Percentiles rank a stretch among this genome's conserved stretches.
Evolutionary conservation across 1,139 yeast genomes (phyloP).

Genomic region (Taiozyma sp.): DNA sequence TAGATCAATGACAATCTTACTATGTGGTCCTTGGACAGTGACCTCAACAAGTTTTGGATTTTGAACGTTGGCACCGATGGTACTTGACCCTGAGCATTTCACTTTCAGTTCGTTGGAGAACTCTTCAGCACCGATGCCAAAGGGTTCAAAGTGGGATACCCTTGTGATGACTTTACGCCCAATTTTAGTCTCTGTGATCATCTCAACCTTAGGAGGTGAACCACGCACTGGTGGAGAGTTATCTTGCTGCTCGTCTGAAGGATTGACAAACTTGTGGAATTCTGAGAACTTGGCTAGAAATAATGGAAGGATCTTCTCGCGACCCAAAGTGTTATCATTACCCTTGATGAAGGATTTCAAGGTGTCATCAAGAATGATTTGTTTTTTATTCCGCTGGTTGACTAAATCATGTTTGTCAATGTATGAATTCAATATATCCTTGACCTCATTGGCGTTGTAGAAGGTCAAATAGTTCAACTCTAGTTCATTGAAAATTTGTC

Average conservation of each 20-base stretch:
- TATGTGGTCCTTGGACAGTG: slow-evolving; percentile 89
- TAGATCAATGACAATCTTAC: slow-evolving; percentile 51
- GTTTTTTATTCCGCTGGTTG: slow-evolving; percentile 41
- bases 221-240: slow-evolving; percentile 50
- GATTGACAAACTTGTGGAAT: slow-evolving; percentile 50
- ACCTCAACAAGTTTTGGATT: slow-evolving; percentile 62
- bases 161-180: slow-evolving; percentile 81
- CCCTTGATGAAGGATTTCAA: slow-evolving; percentile 29
- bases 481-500: slow-evolving; percentile 46
- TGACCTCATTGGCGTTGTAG: slow-evolving; percentile 54
- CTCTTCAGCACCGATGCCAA: slow-evolving; percentile 57
- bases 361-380: slow-evolving; percentile 50
- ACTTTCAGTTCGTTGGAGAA: slow-evolving; percentile 68
- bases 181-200: slow-evolving; percentile 71
- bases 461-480: slow-evolving; percentile 33
- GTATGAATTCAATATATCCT: slow-evolving; percentile 48
- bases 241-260: slow-evolving; percentile 34
- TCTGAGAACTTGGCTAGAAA: slow-evolving; percentile 53
- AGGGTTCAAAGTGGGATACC: slow-evolving; percentile 65
- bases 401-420: slow-evolving; percentile 49
- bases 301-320: slow-evolving; percentile 51
- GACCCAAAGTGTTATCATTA: slow-evolving; percentile 28
- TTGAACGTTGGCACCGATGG: slow-evolving; percentile 54
- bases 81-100: slow-evolving; percentile 86
- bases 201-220: slow-evolving; percentile 57